A percentile compares a stretch with the other conserved stretches of the same genome.
phyloP scores from a whole-genome alignment of 331 rosid genomes.

The Malus hybrid region DNA sequence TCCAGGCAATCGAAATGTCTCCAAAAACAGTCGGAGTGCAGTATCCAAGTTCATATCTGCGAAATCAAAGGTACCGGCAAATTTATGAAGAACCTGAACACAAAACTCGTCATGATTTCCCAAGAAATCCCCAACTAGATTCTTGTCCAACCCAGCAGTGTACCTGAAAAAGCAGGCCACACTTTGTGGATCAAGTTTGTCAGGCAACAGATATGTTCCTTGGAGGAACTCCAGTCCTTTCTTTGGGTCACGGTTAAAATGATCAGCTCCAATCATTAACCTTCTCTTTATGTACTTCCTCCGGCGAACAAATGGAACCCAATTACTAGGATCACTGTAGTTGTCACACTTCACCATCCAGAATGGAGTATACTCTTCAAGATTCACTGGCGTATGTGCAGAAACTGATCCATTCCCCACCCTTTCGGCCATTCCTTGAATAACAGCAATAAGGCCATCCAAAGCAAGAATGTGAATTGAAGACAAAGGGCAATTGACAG shows the following conservation, averaged over 20 bases:
- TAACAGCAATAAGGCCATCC: conserved; percentile 96
- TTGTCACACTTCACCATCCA: conserved; percentile 88
- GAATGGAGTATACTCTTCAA: conserved; percentile 85
- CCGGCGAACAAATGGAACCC: conserved; percentile 87
- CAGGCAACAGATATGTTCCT: conserved; percentile 89
- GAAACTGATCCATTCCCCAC: conserved; percentile 59
- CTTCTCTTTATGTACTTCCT: conserved; percentile 82
- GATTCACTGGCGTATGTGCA: conserved; percentile 43
- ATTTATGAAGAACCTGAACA: conserved; percentile 92
- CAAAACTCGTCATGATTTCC: conserved; percentile 97
- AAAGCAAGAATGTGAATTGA: conserved; percentile 84
- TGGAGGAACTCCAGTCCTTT: conserved; percentile 96
- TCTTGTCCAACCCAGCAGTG: conserved; percentile 93
- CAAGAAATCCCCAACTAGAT: conserved; percentile 89
- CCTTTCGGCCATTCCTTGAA: conserved; percentile 96
- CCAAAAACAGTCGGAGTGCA: conserved; percentile 84
- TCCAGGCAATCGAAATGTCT: conserved; percentile 90
- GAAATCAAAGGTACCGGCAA: conserved; percentile 94
- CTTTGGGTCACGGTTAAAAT: conserved; percentile 91
- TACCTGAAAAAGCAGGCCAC: conserved; percentile 91
- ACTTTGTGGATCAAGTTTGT: conserved; percentile 87
- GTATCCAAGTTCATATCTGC: conserved; percentile 85
- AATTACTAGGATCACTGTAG: conserved; percentile 66
- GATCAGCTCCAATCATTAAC: conserved; percentile 95
- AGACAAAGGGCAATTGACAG: conserved; percentile 88